Evolutionary conservation across 768 basidiomycete genomes (phyloP).

Genomic region (Mycena venus): DNA sequence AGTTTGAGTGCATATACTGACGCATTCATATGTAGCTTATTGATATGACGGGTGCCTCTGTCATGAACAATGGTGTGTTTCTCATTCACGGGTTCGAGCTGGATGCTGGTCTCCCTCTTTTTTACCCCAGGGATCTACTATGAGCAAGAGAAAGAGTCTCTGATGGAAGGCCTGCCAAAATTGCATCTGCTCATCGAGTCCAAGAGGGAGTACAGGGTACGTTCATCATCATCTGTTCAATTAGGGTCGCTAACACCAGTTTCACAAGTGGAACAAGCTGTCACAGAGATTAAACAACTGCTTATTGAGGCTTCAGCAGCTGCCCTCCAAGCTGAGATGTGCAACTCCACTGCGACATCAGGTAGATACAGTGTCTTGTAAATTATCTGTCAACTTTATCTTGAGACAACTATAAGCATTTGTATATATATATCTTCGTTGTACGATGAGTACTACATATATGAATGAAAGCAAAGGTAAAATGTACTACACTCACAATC

Average conservation of each 20-base stretch:
- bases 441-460: not conserved
- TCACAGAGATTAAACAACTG: constrained; percentile 93
- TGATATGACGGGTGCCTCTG: constrained; percentile 97
- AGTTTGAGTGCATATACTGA: constrained; percentile 16
- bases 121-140: constrained; percentile 93
- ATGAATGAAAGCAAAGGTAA: not conserved
- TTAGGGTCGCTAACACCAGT: constrained; percentile 21
- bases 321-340: constrained; percentile 90
- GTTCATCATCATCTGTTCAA: constrained; percentile 41
- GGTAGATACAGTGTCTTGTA: constrained; percentile 90
- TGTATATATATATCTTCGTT: not conserved
- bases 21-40: constrained; percentile 70
- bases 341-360: constrained; percentile 80
- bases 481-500: constrained; percentile 33
- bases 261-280: constrained; percentile 89
- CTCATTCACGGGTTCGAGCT: not conserved
- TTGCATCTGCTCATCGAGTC: constrained; percentile 96
- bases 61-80: constrained; percentile 91
- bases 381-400: constrained; percentile 34
- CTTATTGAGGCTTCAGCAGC: constrained; percentile 94
- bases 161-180: constrained; percentile 92
- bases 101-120: constrained; percentile 19
- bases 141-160: constrained; percentile 92
- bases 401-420: not conserved
- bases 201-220: constrained; percentile 93